A percentile compares a stretch with the other conserved stretches of the same genome.
Conservation (phyloP, 78 protist species). For the Dictyostelium citrinum region DNA sequence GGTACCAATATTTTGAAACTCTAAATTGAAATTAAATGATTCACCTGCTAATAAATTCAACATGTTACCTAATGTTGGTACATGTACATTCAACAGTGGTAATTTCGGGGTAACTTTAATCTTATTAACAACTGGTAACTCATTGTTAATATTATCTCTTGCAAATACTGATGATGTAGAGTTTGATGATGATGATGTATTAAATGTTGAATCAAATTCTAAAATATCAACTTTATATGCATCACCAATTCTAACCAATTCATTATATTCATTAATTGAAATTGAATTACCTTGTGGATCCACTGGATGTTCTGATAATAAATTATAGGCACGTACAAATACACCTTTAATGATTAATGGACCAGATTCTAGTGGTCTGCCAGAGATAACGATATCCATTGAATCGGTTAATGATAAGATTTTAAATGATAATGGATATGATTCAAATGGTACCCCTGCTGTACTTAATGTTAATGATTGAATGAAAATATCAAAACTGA, state of each 20-base stretch:
- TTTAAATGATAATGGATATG: conserved; percentile 74
- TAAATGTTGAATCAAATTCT: neutral
- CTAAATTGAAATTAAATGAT: neutral
- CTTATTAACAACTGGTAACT: neutral
- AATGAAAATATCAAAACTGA: conserved; percentile 63
- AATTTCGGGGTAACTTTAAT: neutral
- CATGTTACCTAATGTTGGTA: conserved; percentile 22
- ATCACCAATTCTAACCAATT: neutral
- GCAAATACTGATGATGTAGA: neutral
- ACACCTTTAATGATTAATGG: conserved; percentile 67
- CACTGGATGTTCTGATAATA: conserved; percentile 49
- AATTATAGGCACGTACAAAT: conserved; percentile 31
- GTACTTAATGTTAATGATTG: conserved; percentile 46
- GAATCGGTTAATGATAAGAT: conserved; percentile 21
- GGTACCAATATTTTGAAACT: conserved; percentile 32
- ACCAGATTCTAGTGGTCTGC: conserved; percentile 45
- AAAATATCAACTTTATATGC: conserved; percentile 22
- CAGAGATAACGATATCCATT: conserved; percentile 59
- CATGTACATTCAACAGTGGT: conserved; percentile 16
- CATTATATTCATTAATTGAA: conserved; percentile 1
- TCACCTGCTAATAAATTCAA: conserved; percentile 46
- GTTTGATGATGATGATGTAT: no score
- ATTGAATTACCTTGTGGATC: conserved; percentile 61
- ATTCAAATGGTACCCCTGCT: conserved; percentile 75
- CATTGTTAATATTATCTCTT: neutral